These are phyloP conservation scores for Colletotrichum brevisporum DNA, from an alignment of 2,329 filamentous ascomycete genomes.

Conservation along the genomic window DNA sequence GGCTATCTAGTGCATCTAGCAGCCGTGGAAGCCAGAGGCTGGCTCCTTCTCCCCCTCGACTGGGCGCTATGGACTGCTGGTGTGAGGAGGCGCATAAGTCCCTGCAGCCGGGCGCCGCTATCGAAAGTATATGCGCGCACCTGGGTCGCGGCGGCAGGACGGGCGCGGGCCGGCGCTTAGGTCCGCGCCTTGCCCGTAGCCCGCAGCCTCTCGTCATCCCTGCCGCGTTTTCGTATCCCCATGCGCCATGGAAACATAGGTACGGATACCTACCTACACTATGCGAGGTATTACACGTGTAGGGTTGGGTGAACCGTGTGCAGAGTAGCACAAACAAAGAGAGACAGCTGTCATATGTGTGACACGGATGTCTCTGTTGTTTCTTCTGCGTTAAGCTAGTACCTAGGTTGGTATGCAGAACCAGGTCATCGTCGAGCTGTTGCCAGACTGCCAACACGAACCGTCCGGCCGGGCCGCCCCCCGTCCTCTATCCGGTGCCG, in stretches of 20 bases:
- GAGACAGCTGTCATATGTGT: constrained; percentile 2
- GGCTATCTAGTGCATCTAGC: too few species aligned
- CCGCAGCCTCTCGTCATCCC: too few species aligned
- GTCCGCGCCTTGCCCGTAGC: neutral
- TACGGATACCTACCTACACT: too few species aligned
- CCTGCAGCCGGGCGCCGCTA: constrained; percentile 21
- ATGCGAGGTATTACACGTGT: too few species aligned
- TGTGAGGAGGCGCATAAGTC: constrained; percentile 3
- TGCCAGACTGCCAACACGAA: neutral
- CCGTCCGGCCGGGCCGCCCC: neutral
- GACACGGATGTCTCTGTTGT: constrained; percentile 8
- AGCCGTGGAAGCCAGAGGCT: neutral
- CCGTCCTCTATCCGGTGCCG: neutral
- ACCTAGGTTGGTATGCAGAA: neutral
- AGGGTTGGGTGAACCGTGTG: too few species aligned
- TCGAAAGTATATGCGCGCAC: constrained; percentile 12
- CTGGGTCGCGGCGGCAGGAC: constrained; percentile 16
- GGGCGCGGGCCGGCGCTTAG: constrained; percentile 24
- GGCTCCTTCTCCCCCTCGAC: neutral
- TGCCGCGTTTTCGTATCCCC: neutral
- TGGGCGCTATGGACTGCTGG: constrained; percentile 12
- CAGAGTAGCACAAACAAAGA: neutral
- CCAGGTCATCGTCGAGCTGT: neutral
- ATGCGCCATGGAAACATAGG: neutral
- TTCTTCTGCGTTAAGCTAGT: neutral